Conservation (phyloP, 2,329 filamentous ascomycete genomes). For the Cladophialophora immunda region DNA sequence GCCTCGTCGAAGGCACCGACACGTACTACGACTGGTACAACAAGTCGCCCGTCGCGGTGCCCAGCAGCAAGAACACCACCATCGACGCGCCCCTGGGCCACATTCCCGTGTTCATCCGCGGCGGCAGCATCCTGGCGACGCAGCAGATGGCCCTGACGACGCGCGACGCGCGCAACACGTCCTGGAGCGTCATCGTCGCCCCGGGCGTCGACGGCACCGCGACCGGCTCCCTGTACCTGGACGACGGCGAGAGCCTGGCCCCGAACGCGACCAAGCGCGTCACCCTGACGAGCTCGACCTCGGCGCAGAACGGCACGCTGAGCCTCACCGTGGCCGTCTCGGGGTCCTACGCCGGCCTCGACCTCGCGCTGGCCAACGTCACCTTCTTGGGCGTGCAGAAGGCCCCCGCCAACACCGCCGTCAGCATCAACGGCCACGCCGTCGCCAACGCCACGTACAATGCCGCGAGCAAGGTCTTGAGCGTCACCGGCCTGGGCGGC, state of each 20-base stretch:
- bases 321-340: conserved; percentile 57
- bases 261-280: conserved; percentile 66
- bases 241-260: conserved; percentile 74
- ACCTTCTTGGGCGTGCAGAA: conserved; percentile 67
- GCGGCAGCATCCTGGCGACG: conserved; percentile 72
- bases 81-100: conserved; percentile 70
- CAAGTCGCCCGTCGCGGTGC: conserved; percentile 63
- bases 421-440: conserved; percentile 61
- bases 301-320: conserved; percentile 43
- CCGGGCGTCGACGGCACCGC: conserved; percentile 65
- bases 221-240: conserved; percentile 71
- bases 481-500: conserved; percentile 59
- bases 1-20: conserved; percentile 59
- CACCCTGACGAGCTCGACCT: conserved; percentile 42
- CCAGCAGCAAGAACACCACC: conserved; percentile 62
- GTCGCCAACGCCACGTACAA: conserved; percentile 59
- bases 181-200: conserved; percentile 73
- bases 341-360: conserved; percentile 65
- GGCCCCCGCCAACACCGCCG: conserved; percentile 48
- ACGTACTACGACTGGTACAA: conserved; percentile 85
- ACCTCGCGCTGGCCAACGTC: conserved; percentile 65
- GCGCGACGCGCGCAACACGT: conserved; percentile 66
- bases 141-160: conserved; percentile 76
- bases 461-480: conserved; percentile 57
- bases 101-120: conserved; percentile 76